Conservation (phyloP, 1,139 yeast species). For the Candida dubliniensis region DNA sequence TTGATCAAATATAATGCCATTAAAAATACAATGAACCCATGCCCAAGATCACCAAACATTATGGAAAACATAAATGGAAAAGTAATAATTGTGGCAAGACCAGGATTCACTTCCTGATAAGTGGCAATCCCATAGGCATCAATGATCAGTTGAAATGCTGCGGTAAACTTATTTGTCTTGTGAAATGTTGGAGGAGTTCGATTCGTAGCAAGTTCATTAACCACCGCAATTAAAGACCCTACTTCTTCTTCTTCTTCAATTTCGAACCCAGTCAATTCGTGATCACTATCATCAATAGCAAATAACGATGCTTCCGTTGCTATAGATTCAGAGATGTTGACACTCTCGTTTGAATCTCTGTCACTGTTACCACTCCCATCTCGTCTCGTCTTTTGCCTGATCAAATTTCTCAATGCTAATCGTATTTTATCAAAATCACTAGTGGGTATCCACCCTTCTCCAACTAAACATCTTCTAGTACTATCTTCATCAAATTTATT, state of each 20-base stretch:
- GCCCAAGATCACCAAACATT: constrained; percentile 99
- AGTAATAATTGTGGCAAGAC: constrained; percentile 89
- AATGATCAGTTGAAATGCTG: constrained; percentile 86
- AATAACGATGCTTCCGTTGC: constrained; percentile 38
- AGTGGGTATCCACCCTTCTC: constrained; percentile 95
- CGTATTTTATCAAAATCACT: constrained; percentile 28
- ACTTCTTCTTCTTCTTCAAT: constrained; percentile 24
- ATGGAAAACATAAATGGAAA: constrained; percentile 99
- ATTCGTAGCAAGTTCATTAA: constrained; percentile 78
- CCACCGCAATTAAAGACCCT: constrained; percentile 50
- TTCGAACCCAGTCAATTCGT: constrained; percentile 14
- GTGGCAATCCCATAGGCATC: constrained; percentile 96
- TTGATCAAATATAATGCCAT: constrained; percentile 71
- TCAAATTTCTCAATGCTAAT: constrained; percentile 25
- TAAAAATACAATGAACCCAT: constrained; percentile 76
- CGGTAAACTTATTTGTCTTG: constrained; percentile 86
- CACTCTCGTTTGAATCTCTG: constrained; percentile 5
- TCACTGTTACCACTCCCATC: constrained; percentile 6
- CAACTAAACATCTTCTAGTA: constrained; percentile 82
- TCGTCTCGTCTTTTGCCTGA: constrained; percentile 26
- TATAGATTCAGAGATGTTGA: constrained; percentile 11
- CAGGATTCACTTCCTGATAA: constrained; percentile 95
- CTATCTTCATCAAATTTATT: constrained; percentile 84
- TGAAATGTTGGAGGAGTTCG: constrained; percentile 93
- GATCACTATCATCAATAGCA: constrained; percentile 47